phyloP scores from a whole-genome alignment of 352 stramenopile genomes.

The Globisporangium cylindrosporum region DNA sequence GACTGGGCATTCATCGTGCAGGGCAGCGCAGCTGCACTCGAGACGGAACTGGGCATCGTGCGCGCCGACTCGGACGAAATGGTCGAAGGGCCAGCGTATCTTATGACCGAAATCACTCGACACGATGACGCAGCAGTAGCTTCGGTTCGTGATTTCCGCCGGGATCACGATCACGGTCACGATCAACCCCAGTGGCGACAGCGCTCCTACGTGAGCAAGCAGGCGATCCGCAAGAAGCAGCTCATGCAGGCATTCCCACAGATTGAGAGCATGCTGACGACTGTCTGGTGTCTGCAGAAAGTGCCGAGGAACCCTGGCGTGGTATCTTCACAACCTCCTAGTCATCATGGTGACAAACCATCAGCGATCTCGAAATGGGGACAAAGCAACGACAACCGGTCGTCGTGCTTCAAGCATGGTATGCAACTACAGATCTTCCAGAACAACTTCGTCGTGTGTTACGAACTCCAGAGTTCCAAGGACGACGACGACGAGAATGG shows the following conservation, averaged over 20 bases:
- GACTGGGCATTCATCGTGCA: slow-evolving; percentile 35
- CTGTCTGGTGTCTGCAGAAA: slow-evolving; percentile 19
- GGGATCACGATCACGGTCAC: neutral
- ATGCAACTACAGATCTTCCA: slow-evolving; percentile 21
- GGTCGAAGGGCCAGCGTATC: slow-evolving; percentile 1
- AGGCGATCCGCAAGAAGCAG: slow-evolving; percentile 16
- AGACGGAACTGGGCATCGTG: slow-evolving; percentile 8
- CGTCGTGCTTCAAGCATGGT: slow-evolving; percentile 16
- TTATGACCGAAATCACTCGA: slow-evolving; percentile 3
- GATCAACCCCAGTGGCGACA: neutral
- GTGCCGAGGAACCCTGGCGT: neutral
- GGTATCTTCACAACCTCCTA: neutral
- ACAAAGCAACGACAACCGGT: neutral
- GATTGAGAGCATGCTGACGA: slow-evolving; percentile 14
- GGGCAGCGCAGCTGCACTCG: slow-evolving; percentile 19
- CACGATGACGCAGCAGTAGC: slow-evolving; percentile 3
- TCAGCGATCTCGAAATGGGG: neutral
- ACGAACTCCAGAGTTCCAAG: slow-evolving; percentile 17
- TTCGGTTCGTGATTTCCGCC: neutral
- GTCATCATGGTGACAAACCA: neutral
- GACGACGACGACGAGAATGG: neutral
- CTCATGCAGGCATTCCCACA: slow-evolving; percentile 7
- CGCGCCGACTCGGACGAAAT: slow-evolving; percentile 22
- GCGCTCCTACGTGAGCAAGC: slow-evolving; percentile 6
- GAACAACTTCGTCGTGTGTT: slow-evolving; percentile 22